Evolutionary conservation across 805 yeast genomes (phyloP).

Genomic region (Gaillardinia entomophila): DNA sequence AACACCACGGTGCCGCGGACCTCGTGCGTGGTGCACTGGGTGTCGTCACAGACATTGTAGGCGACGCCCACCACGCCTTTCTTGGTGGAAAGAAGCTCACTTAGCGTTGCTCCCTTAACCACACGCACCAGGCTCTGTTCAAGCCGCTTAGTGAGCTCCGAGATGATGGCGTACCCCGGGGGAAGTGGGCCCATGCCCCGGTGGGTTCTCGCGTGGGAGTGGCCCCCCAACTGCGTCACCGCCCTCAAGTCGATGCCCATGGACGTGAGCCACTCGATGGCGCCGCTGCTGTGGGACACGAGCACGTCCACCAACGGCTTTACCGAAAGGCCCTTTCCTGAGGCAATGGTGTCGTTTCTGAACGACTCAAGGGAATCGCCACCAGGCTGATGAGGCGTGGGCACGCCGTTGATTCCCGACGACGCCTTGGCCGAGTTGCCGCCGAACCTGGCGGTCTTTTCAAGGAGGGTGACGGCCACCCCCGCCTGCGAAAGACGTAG

Average conservation of each 20-base stretch:
- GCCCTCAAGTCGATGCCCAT: constrained; percentile 22
- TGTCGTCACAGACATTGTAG: constrained; percentile 25
- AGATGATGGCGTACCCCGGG: constrained; percentile 56
- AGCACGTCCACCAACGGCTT: constrained; percentile 18
- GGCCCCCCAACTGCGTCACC: constrained; percentile 37
- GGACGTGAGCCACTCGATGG: constrained; percentile 28
- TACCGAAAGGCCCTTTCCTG: constrained; percentile 27
- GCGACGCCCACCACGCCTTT: constrained; percentile 35
- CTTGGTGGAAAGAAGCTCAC: constrained; percentile 17
- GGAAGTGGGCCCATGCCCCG: constrained; percentile 40
- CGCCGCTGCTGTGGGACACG: constrained; percentile 19
- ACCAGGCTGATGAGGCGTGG: constrained; percentile 20
- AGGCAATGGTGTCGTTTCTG: constrained; percentile 21
- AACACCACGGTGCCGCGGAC: constrained; percentile 32
- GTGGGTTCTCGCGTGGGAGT: constrained; percentile 34
- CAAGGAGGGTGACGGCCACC: constrained; percentile 40
- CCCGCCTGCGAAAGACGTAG: constrained; percentile 31
- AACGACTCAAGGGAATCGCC: constrained; percentile 23
- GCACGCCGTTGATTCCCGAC: constrained; percentile 50
- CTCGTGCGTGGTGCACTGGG: constrained; percentile 6
- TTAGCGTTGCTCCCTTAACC: constrained; percentile 10
- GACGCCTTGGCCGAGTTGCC: constrained; percentile 61
- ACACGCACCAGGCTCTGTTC: constrained; percentile 18
- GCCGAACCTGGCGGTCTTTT: constrained; percentile 45
- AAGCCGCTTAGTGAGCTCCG: constrained; percentile 35